Base-by-base conservation (phyloP, 148 eudicot species). In the Bassia scoparia region DNA sequence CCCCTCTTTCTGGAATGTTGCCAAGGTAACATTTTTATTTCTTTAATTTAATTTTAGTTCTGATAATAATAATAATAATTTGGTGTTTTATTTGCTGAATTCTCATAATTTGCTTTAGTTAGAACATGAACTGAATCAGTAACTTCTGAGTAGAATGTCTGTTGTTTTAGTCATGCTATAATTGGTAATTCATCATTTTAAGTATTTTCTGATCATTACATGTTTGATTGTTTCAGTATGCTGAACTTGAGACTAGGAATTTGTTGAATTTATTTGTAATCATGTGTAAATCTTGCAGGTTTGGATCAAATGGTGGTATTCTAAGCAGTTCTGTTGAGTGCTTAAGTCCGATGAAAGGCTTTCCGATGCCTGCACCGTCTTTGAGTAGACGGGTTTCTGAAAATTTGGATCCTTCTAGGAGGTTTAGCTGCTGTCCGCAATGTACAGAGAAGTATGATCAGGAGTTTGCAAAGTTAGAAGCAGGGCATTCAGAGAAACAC, bases 381-480 rank as follows among this genome's bases (percentile, higher is more conserved):
- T 27, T 79, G n/a, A 74, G 81, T 10, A 81, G 81, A 54, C 82
- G 82, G 60, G 67, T 74, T 37, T 78, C 85, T 16, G 92, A 86
- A 48, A 88, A 87, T 73, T 61, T 79, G 67, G 87, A 80, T 74
- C 82, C 83, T 55, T 69, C 76, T 70, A 80, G 83, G 63, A 73
- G 67, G 79, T 41, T 67, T 33, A 77, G 77, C 30, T 84, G 88
- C 66, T 94, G 98, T 75, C 88, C 96, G 2, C 85, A 81, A 27
- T 94, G 97, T 81, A 76, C 75, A 4, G 89, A 85, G 61, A 87
- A 83, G 73, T 91, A 84, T 65, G 85, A 86, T 24, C 78, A 89
- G 69, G 97, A 93, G 72, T 78, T 81, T 21, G 84, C 87, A 12
- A 84, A 81, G 38, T 68, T 89, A 8, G 77, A 70, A 2, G 75